Conservation (phyloP, 805 yeast genomes). For the Torulaspora microellipsoides region DNA sequence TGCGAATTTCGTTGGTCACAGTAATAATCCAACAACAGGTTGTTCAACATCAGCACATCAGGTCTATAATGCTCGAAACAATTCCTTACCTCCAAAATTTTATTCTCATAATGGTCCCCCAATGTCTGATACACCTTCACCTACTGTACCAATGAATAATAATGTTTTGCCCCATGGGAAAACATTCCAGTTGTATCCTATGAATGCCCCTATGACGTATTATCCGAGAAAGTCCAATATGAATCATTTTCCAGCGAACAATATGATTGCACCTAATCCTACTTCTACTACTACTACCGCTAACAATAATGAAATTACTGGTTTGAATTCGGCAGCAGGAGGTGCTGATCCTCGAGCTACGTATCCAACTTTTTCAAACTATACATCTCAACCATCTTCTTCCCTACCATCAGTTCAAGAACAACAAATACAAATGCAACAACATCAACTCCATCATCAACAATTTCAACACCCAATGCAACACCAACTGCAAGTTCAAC, state of each 20-base stretch:
- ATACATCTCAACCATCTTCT: slow-evolving; percentile 9
- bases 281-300: not conserved
- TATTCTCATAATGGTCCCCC: not conserved
- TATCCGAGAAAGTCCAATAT: not conserved
- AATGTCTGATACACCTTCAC: not conserved
- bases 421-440: slow-evolving; percentile 4
- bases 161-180: not conserved
- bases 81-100: not conserved
- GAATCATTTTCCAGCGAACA: not conserved
- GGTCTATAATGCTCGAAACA: not conserved
- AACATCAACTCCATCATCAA: slow-evolving; percentile 4
- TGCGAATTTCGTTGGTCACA: no score
- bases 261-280: not conserved
- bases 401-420: slow-evolving; percentile 2
- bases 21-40: not conserved
- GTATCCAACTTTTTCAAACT: slow-evolving; percentile 4
- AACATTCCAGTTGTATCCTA: not conserved
- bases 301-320: not conserved
- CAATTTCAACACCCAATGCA: not conserved
- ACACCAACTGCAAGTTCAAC: not conserved
- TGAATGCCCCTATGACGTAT: not conserved
- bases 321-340: not conserved
- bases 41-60: no score
- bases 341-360: not conserved
- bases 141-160: no score